phyloP scores from a whole-genome alignment of 2,329 filamentous ascomycete genomes.

The Colletotrichum sp. region DNA sequence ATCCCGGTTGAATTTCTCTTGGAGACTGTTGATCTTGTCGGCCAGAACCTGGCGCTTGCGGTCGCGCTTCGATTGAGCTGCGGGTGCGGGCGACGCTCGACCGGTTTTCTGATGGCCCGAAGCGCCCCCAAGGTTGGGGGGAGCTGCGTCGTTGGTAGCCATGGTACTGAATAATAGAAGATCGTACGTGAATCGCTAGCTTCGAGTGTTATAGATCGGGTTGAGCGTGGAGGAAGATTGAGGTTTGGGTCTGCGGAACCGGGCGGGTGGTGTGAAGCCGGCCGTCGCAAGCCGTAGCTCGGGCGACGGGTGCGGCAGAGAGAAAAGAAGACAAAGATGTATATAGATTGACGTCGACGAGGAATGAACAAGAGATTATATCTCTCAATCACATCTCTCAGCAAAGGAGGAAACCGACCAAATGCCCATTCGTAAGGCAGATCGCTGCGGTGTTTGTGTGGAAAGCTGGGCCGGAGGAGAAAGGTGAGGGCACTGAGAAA shows the following conservation, averaged over 20 bases:
- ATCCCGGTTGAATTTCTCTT: constrained; percentile 79
- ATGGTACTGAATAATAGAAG: constrained; percentile 26
- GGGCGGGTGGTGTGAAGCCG: neutral
- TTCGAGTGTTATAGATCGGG: neutral
- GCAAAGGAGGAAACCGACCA: neutral
- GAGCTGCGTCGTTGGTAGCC: constrained; percentile 43
- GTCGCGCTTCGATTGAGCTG: constrained; percentile 80
- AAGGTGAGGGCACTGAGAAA: constrained; percentile 9
- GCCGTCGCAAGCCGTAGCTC: constrained; percentile 11
- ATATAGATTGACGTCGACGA: neutral
- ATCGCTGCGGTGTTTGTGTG: constrained; percentile 2
- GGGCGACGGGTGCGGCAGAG: neutral
- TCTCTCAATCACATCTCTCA: constrained; percentile 1
- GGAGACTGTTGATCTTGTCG: constrained; percentile 78
- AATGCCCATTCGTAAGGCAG: constrained; percentile 7
- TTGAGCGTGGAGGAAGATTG: neutral
- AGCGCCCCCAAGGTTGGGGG: constrained; percentile 31
- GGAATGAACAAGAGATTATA: neutral
- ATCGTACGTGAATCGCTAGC: neutral
- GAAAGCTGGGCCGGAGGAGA: neutral
- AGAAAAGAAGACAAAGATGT: neutral
- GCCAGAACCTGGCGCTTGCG: constrained; percentile 84
- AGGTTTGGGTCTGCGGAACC: neutral
- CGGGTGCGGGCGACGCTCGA: constrained; percentile 38
- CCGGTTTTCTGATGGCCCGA: constrained; percentile 29